Percentiles rank a stretch among this genome's conserved stretches.
Conservation (phyloP, 1,284 basidiomycete genomes). For the Malassezia dermatis region DNA sequence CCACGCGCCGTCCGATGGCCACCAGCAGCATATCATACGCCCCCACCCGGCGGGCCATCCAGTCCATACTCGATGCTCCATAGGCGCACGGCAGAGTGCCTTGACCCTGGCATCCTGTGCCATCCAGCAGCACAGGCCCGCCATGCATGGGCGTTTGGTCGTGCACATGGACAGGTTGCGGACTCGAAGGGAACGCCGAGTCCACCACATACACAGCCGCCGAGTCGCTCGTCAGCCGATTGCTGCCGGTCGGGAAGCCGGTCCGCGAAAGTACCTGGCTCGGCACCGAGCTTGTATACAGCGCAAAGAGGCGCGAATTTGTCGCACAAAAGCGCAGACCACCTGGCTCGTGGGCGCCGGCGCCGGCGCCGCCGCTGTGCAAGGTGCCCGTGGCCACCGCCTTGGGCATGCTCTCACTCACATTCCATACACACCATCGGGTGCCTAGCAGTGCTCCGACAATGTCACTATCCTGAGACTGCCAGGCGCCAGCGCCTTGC, state of each 20-base stretch:
- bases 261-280: background rate
- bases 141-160: background rate
- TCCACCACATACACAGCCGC: slow-evolving; percentile 12
- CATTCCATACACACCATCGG: slow-evolving; percentile 17
- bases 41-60: slow-evolving; percentile 8
- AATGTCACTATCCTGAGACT: slow-evolving; percentile 11
- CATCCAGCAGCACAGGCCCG: slow-evolving; percentile 2
- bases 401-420: background rate
- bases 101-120: background rate
- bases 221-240: background rate
- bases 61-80: slow-evolving; percentile 2
- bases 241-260: background rate
- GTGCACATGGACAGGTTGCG: slow-evolving; percentile 6
- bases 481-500: slow-evolving; percentile 14
- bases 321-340: slow-evolving; percentile 10
- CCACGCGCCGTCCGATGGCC: slow-evolving; percentile 2
- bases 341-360: background rate
- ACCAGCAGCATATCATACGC: slow-evolving; percentile 13
- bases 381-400: background rate
- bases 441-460: slow-evolving; percentile 11
- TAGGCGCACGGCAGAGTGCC: background rate
- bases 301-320: slow-evolving; percentile 11
- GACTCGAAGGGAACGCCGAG: slow-evolving; percentile 9
- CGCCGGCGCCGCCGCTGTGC: background rate
- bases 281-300: background rate